A percentile compares a stretch with the other conserved stretches of the same genome.
phyloP scores from a whole-genome alignment of 768 basidiomycete genomes.

The Lactifluus echinatus region DNA sequence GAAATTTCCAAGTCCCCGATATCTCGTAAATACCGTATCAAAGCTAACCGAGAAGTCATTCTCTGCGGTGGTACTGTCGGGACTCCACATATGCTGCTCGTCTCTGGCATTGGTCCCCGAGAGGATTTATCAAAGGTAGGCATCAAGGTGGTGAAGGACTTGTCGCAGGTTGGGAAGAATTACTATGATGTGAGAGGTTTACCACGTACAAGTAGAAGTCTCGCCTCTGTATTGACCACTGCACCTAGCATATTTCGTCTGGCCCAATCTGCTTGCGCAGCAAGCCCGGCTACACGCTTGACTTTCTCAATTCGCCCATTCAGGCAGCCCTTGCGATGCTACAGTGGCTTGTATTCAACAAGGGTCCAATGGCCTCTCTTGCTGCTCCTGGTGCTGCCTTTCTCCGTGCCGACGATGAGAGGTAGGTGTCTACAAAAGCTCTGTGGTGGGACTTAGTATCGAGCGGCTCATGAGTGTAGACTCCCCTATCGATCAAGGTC shows the following conservation, averaged over 20 bases:
- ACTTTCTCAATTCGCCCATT: conserved; percentile 16
- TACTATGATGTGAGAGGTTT: conserved; percentile 12
- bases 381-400: conserved; percentile 15
- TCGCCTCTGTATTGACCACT: not conserved
- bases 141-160: conserved; percentile 22
- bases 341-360: conserved; percentile 7
- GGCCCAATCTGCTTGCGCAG: conserved; percentile 10
- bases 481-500: conserved; percentile 9
- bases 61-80: conserved; percentile 20
- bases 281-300: conserved; percentile 16
- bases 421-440: not conserved
- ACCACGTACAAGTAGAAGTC: not conserved
- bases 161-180: conserved; percentile 18
- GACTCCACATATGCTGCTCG: conserved; percentile 34
- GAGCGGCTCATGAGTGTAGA: not conserved
- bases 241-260: conserved; percentile 5
- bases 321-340: conserved; percentile 2
- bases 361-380: conserved; percentile 10
- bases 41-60: conserved; percentile 22
- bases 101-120: conserved; percentile 36
- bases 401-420: conserved; percentile 14
- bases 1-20: conserved; percentile 6
- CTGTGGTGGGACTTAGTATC: not conserved
- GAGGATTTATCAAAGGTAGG: conserved; percentile 25
- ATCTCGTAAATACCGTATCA: conserved; percentile 6